Evolutionary conservation across 352 stramenopile genomes (phyloP).

Genomic region (Globisporangium recalcitrans): DNA sequence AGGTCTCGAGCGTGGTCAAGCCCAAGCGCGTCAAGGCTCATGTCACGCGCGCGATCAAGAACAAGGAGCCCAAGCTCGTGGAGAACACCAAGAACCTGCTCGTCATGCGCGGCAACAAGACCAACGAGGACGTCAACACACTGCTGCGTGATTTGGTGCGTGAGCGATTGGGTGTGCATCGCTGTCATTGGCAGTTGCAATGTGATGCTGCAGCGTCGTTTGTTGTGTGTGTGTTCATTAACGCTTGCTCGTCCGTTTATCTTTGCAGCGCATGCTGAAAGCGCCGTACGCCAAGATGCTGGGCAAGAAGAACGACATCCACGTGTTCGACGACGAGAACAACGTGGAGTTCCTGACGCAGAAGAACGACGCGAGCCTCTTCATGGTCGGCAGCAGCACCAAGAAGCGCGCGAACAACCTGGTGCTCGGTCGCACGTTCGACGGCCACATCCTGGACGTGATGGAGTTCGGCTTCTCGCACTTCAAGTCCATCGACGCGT

Average conservation of each 20-base stretch:
- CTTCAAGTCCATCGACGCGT: constrained; percentile 93
- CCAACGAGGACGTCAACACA: constrained; percentile 75
- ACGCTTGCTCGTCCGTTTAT: too few species aligned
- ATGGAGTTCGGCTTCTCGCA: constrained; percentile 95
- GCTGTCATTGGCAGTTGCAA: neutral
- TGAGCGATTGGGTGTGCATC: neutral
- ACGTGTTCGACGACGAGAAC: constrained; percentile 92
- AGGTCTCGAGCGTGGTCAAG: constrained; percentile 62
- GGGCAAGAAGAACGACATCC: constrained; percentile 91
- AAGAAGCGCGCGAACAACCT: constrained; percentile 99
- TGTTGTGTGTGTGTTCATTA: neutral
- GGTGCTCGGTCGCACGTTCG: constrained; percentile 96
- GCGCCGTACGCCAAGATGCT: constrained; percentile 86
- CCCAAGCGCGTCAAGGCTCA: constrained; percentile 79
- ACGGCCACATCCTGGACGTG: constrained; percentile 97
- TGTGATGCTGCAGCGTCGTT: too few species aligned
- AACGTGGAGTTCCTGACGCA: constrained; percentile 91
- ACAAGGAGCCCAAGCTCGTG: constrained; percentile 88
- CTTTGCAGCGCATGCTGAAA: constrained; percentile 78
- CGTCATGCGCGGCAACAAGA: constrained; percentile 88
- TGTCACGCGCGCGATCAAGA: constrained; percentile 79
- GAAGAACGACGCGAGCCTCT: constrained; percentile 98
- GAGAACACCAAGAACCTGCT: constrained; percentile 91
- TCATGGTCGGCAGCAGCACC: constrained; percentile 94
- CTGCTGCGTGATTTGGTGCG: constrained; percentile 74